These are phyloP conservation scores for Sporopachydermia quercuum DNA, from an alignment of 805 yeast genomes.

Conservation along the genomic window DNA sequence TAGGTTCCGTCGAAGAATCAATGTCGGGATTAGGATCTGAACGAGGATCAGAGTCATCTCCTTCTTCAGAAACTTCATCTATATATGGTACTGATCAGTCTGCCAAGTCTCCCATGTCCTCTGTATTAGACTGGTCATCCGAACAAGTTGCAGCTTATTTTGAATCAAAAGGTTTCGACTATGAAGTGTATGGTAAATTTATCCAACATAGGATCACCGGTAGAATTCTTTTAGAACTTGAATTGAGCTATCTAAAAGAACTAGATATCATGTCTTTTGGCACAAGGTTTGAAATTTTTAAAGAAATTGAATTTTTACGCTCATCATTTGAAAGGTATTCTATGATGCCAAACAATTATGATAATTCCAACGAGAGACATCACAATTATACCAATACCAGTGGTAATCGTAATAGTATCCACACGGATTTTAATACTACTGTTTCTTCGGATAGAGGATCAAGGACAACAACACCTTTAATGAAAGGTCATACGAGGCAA, in stretches of 20 bases:
- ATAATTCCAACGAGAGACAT: too few species aligned
- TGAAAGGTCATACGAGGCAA: neutral
- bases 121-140: conserved; percentile 53
- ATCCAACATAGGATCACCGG: conserved; percentile 85
- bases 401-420: too few species aligned
- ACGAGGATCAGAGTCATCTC: neutral
- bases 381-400: too few species aligned
- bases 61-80: neutral
- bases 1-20: neutral
- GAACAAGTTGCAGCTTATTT: conserved; percentile 74
- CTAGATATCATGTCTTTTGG: conserved; percentile 88
- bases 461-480: neutral
- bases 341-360: neutral
- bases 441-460: neutral
- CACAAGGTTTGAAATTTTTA: conserved; percentile 81
- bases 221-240: conserved; percentile 68
- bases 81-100: neutral
- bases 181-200: conserved; percentile 62
- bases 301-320: conserved; percentile 62
- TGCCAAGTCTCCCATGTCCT: neutral
- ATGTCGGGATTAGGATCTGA: too few species aligned
- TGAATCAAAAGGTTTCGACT: conserved; percentile 55
- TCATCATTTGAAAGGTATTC: neutral
- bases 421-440: neutral
- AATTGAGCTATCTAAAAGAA: conserved; percentile 76